phyloP scores from a whole-genome alignment of 768 basidiomycete genomes.

The Thelephora aurantiotincta region DNA sequence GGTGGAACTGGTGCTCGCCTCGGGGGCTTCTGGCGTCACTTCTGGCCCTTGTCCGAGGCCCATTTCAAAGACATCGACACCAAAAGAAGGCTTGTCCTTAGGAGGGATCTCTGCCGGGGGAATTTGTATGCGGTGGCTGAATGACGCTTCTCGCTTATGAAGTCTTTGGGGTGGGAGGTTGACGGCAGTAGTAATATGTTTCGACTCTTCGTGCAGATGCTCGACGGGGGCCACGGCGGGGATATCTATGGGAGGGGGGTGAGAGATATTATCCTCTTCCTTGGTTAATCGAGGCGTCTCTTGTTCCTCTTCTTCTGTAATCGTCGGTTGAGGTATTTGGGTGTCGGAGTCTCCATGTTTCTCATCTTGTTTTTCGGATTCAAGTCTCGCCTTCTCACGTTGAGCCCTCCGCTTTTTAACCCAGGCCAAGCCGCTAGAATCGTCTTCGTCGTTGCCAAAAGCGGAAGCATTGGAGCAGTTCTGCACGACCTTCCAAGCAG shows the following conservation, averaged over 20 bases:
- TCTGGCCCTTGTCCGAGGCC: background rate
- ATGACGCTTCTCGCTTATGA: background rate
- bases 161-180: constrained; percentile 17
- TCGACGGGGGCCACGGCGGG: constrained; percentile 4
- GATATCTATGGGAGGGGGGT: constrained; percentile 10
- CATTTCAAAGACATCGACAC: background rate
- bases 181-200: constrained; percentile 21
- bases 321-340: constrained; percentile 6
- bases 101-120: background rate
- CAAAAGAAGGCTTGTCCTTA: background rate
- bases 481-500: constrained; percentile 4
- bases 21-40: no score
- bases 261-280: constrained; percentile 7
- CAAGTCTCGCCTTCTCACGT: constrained; percentile 35
- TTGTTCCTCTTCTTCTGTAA: constrained; percentile 9
- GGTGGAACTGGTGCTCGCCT: background rate
- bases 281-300: constrained; percentile 1
- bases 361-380: constrained; percentile 24
- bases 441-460: constrained; percentile 39
- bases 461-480: constrained; percentile 4
- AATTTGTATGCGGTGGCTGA: background rate
- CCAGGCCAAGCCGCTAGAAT: constrained; percentile 84
- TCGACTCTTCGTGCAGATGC: constrained; percentile 1
- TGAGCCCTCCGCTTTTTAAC: constrained; percentile 47
- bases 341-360: constrained; percentile 13